Percentiles rank a stretch among this genome's conserved stretches.
Evolutionary conservation across 108 stramenopile genomes (phyloP).

Genomic region (Cyclotella atomus): DNA sequence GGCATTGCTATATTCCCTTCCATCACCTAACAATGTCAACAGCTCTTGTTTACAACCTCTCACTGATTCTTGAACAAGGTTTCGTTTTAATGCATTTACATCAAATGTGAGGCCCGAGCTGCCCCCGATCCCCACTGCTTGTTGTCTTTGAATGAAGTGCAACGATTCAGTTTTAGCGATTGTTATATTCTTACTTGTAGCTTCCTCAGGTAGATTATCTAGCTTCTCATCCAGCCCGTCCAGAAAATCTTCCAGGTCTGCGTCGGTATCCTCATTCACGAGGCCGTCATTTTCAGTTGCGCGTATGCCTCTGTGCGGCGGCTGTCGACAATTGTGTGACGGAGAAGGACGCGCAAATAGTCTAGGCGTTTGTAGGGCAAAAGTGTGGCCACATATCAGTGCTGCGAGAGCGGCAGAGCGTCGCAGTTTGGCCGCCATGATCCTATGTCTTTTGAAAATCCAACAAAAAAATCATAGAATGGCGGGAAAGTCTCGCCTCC

Average conservation of each 20-base stretch:
- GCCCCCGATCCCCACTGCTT: slow-evolving; percentile 62
- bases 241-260: slow-evolving; percentile 10
- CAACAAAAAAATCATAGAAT: no score
- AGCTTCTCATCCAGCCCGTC: background rate
- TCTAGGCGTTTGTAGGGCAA: slow-evolving; percentile 1
- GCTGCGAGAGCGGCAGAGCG: background rate
- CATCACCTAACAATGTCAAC: slow-evolving; percentile 50
- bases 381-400: background rate
- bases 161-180: slow-evolving; percentile 4
- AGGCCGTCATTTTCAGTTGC: background rate
- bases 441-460: no score
- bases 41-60: slow-evolving; percentile 58
- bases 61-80: slow-evolving; percentile 69
- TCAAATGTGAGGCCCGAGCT: slow-evolving; percentile 56
- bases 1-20: slow-evolving; percentile 33
- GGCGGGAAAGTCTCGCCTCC: background rate
- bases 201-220: background rate
- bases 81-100: slow-evolving; percentile 63
- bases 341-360: background rate
- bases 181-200: slow-evolving; percentile 5
- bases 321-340: no score
- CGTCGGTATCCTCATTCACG: background rate
- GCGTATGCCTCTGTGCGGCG: no score
- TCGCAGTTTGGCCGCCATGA: background rate
- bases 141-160: slow-evolving; percentile 44